These are phyloP conservation scores for Apiospora pterosperma DNA, from an alignment of 2,329 filamentous ascomycete genomes.

Conservation along the genomic window DNA sequence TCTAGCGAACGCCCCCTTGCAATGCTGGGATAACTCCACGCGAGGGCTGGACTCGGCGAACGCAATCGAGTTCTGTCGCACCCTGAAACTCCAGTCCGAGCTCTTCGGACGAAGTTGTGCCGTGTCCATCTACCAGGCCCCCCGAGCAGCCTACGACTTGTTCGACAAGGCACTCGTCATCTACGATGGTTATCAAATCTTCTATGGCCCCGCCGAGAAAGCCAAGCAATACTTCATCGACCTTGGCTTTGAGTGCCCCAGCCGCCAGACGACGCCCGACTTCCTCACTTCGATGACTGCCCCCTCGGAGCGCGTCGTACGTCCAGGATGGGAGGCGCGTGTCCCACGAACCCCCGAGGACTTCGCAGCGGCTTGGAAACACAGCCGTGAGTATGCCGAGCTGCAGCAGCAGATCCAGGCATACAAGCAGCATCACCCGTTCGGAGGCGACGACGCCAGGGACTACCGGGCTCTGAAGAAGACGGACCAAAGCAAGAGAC, in stretches of 20 bases:
- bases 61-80: constrained; percentile 69
- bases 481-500: constrained; percentile 47
- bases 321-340: constrained; percentile 54
- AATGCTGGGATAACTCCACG: constrained; percentile 42
- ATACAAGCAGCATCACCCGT: constrained; percentile 44
- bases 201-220: constrained; percentile 59
- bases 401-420: constrained; percentile 46
- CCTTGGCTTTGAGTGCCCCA: constrained; percentile 66
- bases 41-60: constrained; percentile 71
- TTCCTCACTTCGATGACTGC: constrained; percentile 70
- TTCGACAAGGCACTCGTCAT: constrained; percentile 76
- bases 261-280: constrained; percentile 65
- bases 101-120: constrained; percentile 58
- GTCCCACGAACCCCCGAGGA: constrained; percentile 69
- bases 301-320: constrained; percentile 53
- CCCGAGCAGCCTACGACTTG: constrained; percentile 64
- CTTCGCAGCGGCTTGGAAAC: constrained; percentile 51
- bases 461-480: constrained; percentile 46
- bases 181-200: constrained; percentile 77
- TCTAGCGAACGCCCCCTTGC: constrained; percentile 55
- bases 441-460: constrained; percentile 34
- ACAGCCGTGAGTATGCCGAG: constrained; percentile 39
- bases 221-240: constrained; percentile 65
- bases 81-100: constrained; percentile 62
- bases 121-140: constrained; percentile 72